Evolutionary conservation across 768 basidiomycete genomes (phyloP), one percentile per base, ranked within the genome.

Genomic region (Tulasnella sp.): DNA sequence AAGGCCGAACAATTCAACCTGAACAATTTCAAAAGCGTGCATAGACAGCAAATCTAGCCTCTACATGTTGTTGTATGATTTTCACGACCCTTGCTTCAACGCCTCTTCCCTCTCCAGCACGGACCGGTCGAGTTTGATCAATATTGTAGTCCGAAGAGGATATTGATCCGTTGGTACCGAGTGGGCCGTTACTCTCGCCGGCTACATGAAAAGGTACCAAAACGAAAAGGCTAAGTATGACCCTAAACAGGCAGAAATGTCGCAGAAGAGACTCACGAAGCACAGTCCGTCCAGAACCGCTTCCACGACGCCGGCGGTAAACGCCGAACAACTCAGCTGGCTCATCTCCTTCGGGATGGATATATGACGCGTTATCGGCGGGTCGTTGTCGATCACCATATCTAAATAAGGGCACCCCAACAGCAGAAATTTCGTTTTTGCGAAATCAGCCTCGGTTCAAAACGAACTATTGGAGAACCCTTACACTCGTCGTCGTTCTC

Each of bases 361-460:
- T 74, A 99, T 93, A 75, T 93, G 85, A 73, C 93, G 88, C 75
- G 97, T 95, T 75, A 98, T 84, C 26, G 90, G 86, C 12, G 97
- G 95, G 78, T 95, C 92, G 79, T 99, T 98, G 84, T 98, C 91
- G 73, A 96, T 91, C 75, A 99, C 91, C 97, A 98, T 98, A 81
- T 98, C 94, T 96, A 75, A 12, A n/a, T 37, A 26, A 29, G 67
- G 67, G 34, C 11, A 35, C 12, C 19, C 62, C 41, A 70, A 62
- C 42, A 64, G 37, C 29, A 69, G 69, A 29, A 70, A n/a, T n/a
- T n/a, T n/a, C n/a, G n/a, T 42, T 64, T 22, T 22, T 17, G n/a
- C 32, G 66, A n/a, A 71, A 47, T 67, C 19, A 19, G 17, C n/a
- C 9, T 17, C 39, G 14, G 16, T 17, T n/a, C 42, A 68, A 67